Evolutionary conservation across 345 rosid genomes (phyloP).

Genomic region (Mallotus nudiflorus): DNA sequence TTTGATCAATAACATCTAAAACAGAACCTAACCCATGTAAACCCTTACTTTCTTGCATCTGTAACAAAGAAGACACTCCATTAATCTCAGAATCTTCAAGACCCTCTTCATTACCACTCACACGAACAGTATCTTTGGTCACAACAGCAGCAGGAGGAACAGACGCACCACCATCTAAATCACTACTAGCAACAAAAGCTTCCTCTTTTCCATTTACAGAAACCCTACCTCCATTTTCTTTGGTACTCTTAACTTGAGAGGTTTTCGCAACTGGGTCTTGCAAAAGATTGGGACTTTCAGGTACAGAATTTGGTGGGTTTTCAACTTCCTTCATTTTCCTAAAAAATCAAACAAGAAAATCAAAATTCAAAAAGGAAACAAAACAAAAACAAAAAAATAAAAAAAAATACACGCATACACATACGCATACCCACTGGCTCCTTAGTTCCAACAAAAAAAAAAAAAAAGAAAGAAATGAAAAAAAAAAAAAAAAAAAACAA

Average conservation of each 20-base stretch:
- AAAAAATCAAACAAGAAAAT: neutral
- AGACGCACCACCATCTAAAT: constrained; percentile 5
- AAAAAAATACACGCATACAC: too few relatives aligned
- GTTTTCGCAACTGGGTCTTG: neutral
- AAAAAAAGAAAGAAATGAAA: neutral
- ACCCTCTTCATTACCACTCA: constrained; percentile 20
- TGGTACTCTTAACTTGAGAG: constrained; percentile 1
- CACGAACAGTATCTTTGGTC: neutral
- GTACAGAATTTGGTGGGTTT: neutral
- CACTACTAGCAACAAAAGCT: constrained; percentile 9
- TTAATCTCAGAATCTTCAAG: constrained; percentile 63
- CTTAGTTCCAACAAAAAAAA: neutral
- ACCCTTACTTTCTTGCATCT: constrained; percentile 45
- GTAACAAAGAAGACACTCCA: constrained; percentile 65
- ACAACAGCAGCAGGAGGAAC: constrained; percentile 9
- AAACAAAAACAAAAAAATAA: neutral
- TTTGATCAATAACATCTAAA: constrained; percentile 38
- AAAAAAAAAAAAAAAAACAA: neutral
- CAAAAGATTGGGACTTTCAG: constrained; percentile 3
- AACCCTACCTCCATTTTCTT: constrained; percentile 16
- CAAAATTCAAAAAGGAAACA: neutral
- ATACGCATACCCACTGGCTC: too few relatives aligned
- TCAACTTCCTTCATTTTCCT: constrained; percentile 12
- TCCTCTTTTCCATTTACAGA: neutral
- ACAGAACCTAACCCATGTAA: constrained; percentile 35